A percentile compares a stretch with the other conserved stretches of the same genome.
Evolutionary conservation across 2,329 filamentous ascomycete genomes (phyloP).

Genomic region (Fusarium continuum): DNA sequence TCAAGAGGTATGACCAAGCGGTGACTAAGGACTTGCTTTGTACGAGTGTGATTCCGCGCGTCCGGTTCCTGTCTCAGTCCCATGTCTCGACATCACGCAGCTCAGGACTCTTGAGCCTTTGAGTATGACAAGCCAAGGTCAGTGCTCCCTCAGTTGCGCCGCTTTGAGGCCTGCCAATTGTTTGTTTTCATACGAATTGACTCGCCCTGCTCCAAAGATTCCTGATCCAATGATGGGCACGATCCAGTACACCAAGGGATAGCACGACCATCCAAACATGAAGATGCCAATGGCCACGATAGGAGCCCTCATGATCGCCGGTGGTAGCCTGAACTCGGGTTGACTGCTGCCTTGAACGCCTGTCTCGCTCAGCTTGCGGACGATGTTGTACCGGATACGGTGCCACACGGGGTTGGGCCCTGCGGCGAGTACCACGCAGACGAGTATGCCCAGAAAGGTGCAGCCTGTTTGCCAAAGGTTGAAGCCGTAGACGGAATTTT

Average conservation of each 20-base stretch:
- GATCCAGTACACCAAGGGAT: slow-evolving; percentile 77
- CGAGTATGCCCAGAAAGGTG: slow-evolving; percentile 76
- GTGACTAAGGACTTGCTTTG: slow-evolving; percentile 42
- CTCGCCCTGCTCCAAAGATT: slow-evolving; percentile 77
- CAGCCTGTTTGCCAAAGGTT: slow-evolving; percentile 82
- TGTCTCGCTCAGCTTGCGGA: slow-evolving; percentile 61
- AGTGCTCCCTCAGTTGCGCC: not conserved
- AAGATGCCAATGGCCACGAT: slow-evolving; percentile 85
- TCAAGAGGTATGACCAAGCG: slow-evolving; percentile 45
- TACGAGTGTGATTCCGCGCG: slow-evolving; percentile 12
- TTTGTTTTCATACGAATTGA: slow-evolving; percentile 33
- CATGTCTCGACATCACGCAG: not conserved
- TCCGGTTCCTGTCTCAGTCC: slow-evolving; percentile 27
- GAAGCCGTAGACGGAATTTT: slow-evolving; percentile 83
- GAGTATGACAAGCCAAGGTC: not conserved
- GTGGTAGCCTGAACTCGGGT: slow-evolving; percentile 86
- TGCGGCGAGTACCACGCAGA: slow-evolving; percentile 74
- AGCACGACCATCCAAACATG: slow-evolving; percentile 89
- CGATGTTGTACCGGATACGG: slow-evolving; percentile 65
- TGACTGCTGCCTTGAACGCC: slow-evolving; percentile 69
- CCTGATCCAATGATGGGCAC: slow-evolving; percentile 76
- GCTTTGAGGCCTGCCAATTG: slow-evolving; percentile 11
- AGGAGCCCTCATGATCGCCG: slow-evolving; percentile 76
- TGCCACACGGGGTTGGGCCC: slow-evolving; percentile 73
- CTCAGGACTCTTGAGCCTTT: not conserved